Evolutionary conservation across 2,329 filamentous ascomycete species (phyloP).

Genomic region (Talaromyces albobiverticillius): DNA sequence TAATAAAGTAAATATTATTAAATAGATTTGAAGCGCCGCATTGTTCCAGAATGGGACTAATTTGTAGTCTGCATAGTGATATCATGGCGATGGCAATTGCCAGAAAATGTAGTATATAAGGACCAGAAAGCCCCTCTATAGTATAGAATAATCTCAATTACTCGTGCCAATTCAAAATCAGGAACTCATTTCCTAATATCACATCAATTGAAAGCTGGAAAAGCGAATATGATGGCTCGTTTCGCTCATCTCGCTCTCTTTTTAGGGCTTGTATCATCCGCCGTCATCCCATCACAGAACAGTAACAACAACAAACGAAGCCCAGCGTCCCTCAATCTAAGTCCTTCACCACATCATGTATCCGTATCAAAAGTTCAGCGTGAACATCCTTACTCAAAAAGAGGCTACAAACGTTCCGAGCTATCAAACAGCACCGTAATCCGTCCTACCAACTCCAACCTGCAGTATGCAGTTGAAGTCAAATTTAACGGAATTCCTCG

Average conservation of each 20-base stretch:
- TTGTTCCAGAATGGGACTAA: neutral
- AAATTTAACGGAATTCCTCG: slow-evolving; percentile 4
- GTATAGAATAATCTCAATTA: no score
- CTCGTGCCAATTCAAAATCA: neutral
- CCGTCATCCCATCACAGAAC: neutral
- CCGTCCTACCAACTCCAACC: neutral
- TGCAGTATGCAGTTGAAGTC: slow-evolving; percentile 5
- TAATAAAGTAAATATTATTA: neutral
- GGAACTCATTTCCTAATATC: neutral
- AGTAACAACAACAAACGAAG: neutral
- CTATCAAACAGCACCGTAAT: slow-evolving; percentile 4
- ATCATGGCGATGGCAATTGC: neutral
- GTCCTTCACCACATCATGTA: neutral
- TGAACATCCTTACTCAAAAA: neutral
- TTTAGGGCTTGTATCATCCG: slow-evolving; percentile 1
- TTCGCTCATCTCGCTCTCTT: neutral
- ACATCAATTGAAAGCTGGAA: neutral
- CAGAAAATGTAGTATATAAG: neutral
- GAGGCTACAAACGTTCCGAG: neutral
- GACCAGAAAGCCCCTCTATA: neutral
- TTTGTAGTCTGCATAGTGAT: neutral
- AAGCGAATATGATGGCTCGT: neutral
- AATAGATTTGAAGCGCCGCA: neutral
- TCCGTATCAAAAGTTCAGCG: neutral
- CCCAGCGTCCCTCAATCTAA: neutral